A percentile compares a stretch with the other conserved stretches of the same genome.
phyloP scores from a whole-genome alignment of 1,139 yeast genomes.

The Suhomyces chickasaworum region DNA sequence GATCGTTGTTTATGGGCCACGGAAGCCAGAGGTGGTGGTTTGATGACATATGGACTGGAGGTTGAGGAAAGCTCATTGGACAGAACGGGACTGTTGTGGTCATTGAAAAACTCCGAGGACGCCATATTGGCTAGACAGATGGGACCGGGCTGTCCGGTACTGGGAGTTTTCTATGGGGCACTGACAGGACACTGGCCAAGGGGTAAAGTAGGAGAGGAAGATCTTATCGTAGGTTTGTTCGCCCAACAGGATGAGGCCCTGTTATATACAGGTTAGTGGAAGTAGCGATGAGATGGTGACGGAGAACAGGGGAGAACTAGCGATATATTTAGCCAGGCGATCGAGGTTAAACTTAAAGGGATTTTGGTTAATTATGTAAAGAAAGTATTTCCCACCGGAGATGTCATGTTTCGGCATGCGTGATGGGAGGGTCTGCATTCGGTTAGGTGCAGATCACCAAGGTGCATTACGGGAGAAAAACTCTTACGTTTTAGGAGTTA shows the following conservation, averaged over 20 bases:
- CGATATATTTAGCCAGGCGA: too few species aligned
- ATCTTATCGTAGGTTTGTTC: constrained; percentile 3
- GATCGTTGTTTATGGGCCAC: constrained; percentile 31
- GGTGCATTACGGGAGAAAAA: neutral
- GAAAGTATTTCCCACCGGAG: neutral
- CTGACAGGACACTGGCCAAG: neutral
- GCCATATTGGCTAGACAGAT: constrained; percentile 13
- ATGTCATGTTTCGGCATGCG: neutral
- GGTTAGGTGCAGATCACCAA: neutral
- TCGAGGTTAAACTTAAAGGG: too few species aligned
- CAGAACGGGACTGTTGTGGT: constrained; percentile 22
- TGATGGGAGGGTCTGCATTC: neutral
- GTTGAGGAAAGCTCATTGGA: constrained; percentile 23
- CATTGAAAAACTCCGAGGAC: constrained; percentile 21
- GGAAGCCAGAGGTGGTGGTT: constrained; percentile 18
- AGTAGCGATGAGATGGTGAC: neutral
- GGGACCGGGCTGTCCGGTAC: constrained; percentile 4
- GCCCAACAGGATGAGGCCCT: neutral
- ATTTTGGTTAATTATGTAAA: neutral
- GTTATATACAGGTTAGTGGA: neutral
- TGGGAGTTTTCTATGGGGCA: neutral
- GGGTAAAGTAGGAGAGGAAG: neutral
- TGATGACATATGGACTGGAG: constrained; percentile 27
- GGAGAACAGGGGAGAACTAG: neutral
- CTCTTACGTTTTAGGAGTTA: neutral